Evolutionary conservation across 805 yeast species (phyloP), one percentile per base, ranked within the genome.

Genomic region (Metschnikowia lunata): DNA sequence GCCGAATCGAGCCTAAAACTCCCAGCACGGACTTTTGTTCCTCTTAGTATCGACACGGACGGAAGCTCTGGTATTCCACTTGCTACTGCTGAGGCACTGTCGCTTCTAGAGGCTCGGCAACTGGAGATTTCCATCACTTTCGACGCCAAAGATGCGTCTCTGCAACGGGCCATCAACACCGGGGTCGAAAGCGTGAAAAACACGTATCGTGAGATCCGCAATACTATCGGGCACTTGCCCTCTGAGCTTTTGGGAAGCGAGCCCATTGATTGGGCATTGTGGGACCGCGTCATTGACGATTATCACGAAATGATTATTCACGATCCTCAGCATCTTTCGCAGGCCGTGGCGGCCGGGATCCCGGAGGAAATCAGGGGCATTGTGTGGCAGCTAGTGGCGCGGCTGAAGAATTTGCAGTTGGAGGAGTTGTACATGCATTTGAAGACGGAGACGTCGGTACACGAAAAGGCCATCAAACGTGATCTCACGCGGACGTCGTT

Each of bases 321-420:
- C 15, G 79, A 80, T 26, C 82, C 90, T 0, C 74, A 74, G 11
- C 72, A 72, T 50, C 71, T 91, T 46, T 75, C 82, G 37, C 59
- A 64, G 32, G 80, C 85, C 36, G 77, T 93, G 14, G 51, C 58
- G 9, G 67, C 69, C 8, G 98, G 98, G 39, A 82, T 91, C 34
- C 98, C 99, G 11, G 68, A 76, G 36, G 93, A 85, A 50, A 74
- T 91, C 40, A 72, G 98, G 50, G 96, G 97, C 2, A 81, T 90
- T 51, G 77, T 91, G 15, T 91, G 99, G 99, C 97, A 90, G 66
- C 71, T 88, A 39, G 83, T 89, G 44, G 76, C 96, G 13, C 79
- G 81, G 49, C 83, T 95, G 8, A 90, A 90, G 56, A 80, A 84
- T 30, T 68, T 77, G 27, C 73, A 75, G 40, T 62, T 82, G 41